A percentile compares a stretch with the other conserved stretches of the same genome.
Conservation (phyloP, 78 protist species). For the slime mould (Dictyostelium discoideum) region dicty_2.7 NC_007091.3:4603501-4604000, state of each 20-base stretch:
- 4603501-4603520: not conserved
- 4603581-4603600: not conserved
- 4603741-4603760: too few species aligned
- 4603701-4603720: too few species aligned
- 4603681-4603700: too few species aligned
- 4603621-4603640: too few species aligned
- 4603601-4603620: not conserved
- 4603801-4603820: not conserved
- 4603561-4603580: not conserved
- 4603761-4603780: not conserved
- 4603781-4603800: not conserved
- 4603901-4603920: not conserved
- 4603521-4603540: not conserved
- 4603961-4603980: too few species aligned
- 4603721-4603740: too few species aligned
- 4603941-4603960: too few species aligned
- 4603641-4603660: too few species aligned
- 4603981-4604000: too few species aligned
- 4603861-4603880: too few species aligned
- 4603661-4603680: too few species aligned
- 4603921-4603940: not conserved
- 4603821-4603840: not conserved
- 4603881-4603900: too few species aligned
- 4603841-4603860: not conserved
- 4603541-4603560: not conserved